phyloP scores from a whole-genome alignment of 176 grass and related monocot genomes.

The Rhynchospora pubera region DNA sequence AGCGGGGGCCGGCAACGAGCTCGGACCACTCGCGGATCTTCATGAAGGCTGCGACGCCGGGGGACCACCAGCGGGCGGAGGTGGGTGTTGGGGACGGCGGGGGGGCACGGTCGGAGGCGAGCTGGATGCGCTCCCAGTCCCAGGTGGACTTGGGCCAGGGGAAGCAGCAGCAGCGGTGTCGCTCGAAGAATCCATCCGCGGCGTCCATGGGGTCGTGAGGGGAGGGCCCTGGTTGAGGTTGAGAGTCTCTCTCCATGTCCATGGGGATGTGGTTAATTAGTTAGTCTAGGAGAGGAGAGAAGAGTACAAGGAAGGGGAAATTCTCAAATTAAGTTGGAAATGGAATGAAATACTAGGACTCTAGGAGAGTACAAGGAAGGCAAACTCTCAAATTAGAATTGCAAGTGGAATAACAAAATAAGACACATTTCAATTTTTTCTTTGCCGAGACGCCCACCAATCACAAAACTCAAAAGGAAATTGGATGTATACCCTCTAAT shows the following conservation, averaged over 20 bases:
- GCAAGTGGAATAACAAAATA: neutral
- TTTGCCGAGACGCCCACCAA: too few species aligned
- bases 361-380: too few species aligned
- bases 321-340: too few species aligned
- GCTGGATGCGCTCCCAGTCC: slow-evolving; percentile 25
- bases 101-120: slow-evolving; percentile 22
- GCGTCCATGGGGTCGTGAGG: slow-evolving; percentile 11
- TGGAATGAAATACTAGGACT: neutral
- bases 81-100: neutral
- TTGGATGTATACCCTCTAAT: too few species aligned
- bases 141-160: slow-evolving; percentile 27
- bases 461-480: too few species aligned
- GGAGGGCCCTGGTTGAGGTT: neutral
- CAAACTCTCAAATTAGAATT: neutral
- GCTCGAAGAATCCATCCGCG: slow-evolving; percentile 37
- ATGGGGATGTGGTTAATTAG: too few species aligned
- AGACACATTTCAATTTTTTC: too few species aligned
- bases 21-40: slow-evolving; percentile 97
- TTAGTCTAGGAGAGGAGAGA: too few species aligned
- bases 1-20: slow-evolving; percentile 74
- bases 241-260: slow-evolving; percentile 12
- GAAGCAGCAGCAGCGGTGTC: slow-evolving; percentile 63
- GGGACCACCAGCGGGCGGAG: slow-evolving; percentile 53
- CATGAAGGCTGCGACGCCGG: slow-evolving; percentile 50
- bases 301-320: too few species aligned